A percentile compares a stretch with the other conserved stretches of the same genome.
Conservation (phyloP, 2,329 filamentous ascomycete species). For the Fusarium caatingaense region DNA sequence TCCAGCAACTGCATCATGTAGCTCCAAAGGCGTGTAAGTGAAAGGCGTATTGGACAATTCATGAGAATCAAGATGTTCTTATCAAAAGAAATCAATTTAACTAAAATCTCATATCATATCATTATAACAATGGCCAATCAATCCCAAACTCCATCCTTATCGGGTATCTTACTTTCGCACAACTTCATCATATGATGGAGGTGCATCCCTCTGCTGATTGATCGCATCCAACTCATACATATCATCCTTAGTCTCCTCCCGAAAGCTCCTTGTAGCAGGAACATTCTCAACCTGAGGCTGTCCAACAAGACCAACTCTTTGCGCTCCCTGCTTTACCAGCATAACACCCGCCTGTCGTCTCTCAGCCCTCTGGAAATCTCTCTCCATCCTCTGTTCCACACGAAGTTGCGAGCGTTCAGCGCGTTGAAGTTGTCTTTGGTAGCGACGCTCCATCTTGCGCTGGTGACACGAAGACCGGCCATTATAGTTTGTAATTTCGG, state of each 20-base stretch:
- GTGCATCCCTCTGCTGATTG: slow-evolving; percentile 24
- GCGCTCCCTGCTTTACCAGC: slow-evolving; percentile 11
- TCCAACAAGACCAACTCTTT: slow-evolving; percentile 6
- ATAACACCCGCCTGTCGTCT: slow-evolving; percentile 29
- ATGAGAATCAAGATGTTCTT: not conserved
- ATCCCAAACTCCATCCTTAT: not conserved
- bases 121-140: not conserved
- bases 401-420: slow-evolving; percentile 40
- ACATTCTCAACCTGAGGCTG: not conserved
- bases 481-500: not conserved
- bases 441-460: slow-evolving; percentile 36
- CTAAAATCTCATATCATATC: not conserved
- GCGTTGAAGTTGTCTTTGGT: slow-evolving; percentile 32
- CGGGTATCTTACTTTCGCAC: slow-evolving; percentile 19
- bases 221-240: slow-evolving; percentile 15
- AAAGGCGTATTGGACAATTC: not conserved
- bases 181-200: slow-evolving; percentile 40
- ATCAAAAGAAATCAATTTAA: not conserved
- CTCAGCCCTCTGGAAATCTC: slow-evolving; percentile 19
- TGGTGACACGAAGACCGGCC: slow-evolving; percentile 18
- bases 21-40: slow-evolving; percentile 11
- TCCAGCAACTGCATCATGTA: not conserved
- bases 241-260: slow-evolving; percentile 4
- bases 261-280: not conserved
- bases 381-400: slow-evolving; percentile 34